Conservation (phyloP, 148 eudicot genomes). For the Camellia sinensis region DNA sequence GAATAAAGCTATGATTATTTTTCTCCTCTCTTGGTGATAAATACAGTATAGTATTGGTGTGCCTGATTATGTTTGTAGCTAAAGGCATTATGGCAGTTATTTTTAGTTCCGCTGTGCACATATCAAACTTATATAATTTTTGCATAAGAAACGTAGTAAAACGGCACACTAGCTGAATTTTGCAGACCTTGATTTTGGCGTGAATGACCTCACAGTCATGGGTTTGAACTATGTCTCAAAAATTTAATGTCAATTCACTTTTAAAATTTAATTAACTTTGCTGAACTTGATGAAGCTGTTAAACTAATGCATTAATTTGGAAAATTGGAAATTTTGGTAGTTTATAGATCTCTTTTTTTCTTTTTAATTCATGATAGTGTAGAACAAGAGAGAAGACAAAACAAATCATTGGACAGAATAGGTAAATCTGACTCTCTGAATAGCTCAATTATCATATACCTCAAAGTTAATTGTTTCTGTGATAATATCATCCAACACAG, state of each 20-base stretch:
- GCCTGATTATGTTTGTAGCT: background rate
- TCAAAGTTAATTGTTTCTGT: background rate
- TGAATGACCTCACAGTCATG: background rate
- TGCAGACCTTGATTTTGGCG: background rate
- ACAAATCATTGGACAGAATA: background rate
- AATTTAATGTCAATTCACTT: background rate
- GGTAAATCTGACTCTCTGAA: background rate
- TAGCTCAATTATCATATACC: slow-evolving; percentile 3
- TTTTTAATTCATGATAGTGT: background rate
- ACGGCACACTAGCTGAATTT: background rate
- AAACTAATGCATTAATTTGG: background rate
- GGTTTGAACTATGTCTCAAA: background rate
- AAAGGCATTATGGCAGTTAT: background rate
- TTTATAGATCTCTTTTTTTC: background rate
- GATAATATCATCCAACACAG: slow-evolving; percentile 3
- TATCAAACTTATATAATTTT: background rate
- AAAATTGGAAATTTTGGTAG: background rate
- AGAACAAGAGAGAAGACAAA: background rate
- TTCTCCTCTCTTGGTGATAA: no score
- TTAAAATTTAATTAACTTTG: background rate
- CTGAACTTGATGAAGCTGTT: slow-evolving; percentile 4
- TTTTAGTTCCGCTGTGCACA: background rate
- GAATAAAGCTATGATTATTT: no score
- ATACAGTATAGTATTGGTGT: background rate
- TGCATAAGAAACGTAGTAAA: background rate